Conservation (phyloP, 345 rosid species). For the Brassica cretica region DNA sequence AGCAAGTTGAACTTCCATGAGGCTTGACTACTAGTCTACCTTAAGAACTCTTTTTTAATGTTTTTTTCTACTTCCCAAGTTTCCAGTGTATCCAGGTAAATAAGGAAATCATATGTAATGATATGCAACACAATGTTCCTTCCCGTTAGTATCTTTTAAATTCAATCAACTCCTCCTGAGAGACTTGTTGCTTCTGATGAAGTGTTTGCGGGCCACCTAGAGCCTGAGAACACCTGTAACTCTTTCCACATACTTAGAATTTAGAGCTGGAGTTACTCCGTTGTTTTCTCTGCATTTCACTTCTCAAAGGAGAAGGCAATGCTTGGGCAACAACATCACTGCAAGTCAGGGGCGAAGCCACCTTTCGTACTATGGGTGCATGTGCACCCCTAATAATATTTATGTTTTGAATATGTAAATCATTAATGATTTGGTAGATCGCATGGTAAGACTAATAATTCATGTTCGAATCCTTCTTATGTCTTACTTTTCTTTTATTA, state of each 20-base stretch:
- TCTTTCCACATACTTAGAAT: constrained; percentile 1
- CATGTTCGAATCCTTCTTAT: no score
- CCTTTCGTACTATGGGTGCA: no score
- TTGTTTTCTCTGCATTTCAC: neutral
- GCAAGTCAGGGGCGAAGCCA: neutral
- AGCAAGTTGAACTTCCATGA: constrained; percentile 53
- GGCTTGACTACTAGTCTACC: constrained; percentile 8
- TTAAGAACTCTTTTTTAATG: neutral
- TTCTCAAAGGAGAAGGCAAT: neutral
- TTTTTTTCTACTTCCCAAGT: neutral
- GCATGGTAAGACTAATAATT: no score
- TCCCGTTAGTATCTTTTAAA: neutral
- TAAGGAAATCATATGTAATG: constrained; percentile 29
- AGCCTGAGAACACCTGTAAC: constrained; percentile 3
- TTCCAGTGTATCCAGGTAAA: constrained; percentile 18
- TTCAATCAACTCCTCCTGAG: neutral
- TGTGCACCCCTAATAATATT: no score
- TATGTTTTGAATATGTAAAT: no score
- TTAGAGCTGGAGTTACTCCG: neutral
- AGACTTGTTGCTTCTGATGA: constrained; percentile 9
- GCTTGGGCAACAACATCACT: constrained; percentile 13
- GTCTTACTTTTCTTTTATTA: no score
- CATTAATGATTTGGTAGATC: no score
- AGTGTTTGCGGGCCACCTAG: constrained; percentile 15
- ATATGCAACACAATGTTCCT: neutral